Conservation (phyloP, 2,329 filamentous ascomycete genomes). For the Botrytis galanthina region DNA sequence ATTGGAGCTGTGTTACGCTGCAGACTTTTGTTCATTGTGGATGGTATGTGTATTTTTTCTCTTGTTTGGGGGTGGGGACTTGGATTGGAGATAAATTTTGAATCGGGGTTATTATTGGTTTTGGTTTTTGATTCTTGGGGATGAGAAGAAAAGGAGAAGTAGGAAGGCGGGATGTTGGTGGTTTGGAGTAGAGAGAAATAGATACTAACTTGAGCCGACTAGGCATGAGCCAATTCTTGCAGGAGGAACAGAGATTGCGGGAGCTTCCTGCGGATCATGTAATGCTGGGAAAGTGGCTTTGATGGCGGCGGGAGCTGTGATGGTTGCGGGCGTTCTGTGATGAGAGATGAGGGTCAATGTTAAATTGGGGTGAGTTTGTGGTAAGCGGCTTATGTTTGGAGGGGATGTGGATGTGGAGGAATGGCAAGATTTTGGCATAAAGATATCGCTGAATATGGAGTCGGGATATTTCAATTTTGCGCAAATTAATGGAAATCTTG, state of each 20-base stretch:
- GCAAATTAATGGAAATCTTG: background rate
- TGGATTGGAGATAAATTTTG: background rate
- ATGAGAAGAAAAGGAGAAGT: background rate
- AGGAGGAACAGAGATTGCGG: constrained; percentile 35
- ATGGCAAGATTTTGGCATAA: too few species aligned
- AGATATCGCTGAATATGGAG: background rate
- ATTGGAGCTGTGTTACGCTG: constrained; percentile 33
- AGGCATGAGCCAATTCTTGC: constrained; percentile 35
- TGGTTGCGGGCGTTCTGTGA: constrained; percentile 20
- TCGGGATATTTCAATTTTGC: background rate
- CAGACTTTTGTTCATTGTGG: constrained; percentile 31
- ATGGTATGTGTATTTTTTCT: constrained; percentile 22
- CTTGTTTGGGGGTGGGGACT: background rate
- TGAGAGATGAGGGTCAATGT: background rate
- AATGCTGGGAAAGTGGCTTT: constrained; percentile 9
- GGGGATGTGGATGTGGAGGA: too few species aligned
- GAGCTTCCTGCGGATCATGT: constrained; percentile 19
- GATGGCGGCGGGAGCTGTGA: constrained; percentile 20
- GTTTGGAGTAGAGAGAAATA: background rate
- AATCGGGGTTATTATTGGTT: background rate
- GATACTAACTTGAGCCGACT: background rate
- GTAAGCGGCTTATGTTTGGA: background rate
- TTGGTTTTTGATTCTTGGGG: background rate
- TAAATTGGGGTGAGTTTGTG: too few species aligned
- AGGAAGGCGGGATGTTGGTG: background rate